Evolutionary conservation across 2,329 filamentous ascomycete genomes (phyloP).

Genomic region (Triangularia verruculosa): DNA sequence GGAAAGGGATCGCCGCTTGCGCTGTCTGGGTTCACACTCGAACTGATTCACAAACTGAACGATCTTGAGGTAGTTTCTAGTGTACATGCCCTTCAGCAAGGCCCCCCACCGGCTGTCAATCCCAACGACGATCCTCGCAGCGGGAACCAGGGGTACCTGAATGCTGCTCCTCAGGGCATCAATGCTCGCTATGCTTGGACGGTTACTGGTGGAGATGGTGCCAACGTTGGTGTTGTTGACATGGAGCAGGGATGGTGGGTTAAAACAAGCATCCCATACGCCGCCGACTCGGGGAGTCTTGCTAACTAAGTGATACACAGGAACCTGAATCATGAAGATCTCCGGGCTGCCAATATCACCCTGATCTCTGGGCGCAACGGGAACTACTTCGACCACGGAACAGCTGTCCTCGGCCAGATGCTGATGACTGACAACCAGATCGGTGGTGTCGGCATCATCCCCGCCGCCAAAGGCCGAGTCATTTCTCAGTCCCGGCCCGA

Average conservation of each 20-base stretch:
- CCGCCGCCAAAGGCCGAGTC: conserved; percentile 11
- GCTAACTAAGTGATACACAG: not conserved
- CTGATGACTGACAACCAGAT: conserved; percentile 18
- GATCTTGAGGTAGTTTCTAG: conserved; percentile 4
- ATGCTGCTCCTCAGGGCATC: conserved; percentile 17
- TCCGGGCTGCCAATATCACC: conserved; percentile 14
- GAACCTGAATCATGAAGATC: conserved; percentile 21
- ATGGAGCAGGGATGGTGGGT: conserved; percentile 19
- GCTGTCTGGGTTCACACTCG: not conserved
- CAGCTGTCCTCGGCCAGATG: conserved; percentile 16
- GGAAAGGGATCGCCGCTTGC: not conserved
- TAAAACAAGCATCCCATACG: not conserved
- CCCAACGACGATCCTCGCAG: conserved; percentile 17
- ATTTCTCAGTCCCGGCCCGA: conserved; percentile 9
- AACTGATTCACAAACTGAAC: conserved; percentile 13
- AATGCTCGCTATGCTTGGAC: conserved; percentile 21
- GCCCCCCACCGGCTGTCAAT: conserved; percentile 10
- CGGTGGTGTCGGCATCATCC: conserved; percentile 17
- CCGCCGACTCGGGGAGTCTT: not conserved
- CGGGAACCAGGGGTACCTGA: conserved; percentile 17
- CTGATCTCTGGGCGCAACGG: conserved; percentile 15
- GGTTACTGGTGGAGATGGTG: conserved; percentile 19
- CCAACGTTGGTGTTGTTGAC: conserved; percentile 17
- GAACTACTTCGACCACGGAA: conserved; percentile 10
- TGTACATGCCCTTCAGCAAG: conserved; percentile 10